These are phyloP conservation scores for Rubia occidens DNA, from an alignment of 305 asterid genomes.

Conservation along the genomic window DNA sequence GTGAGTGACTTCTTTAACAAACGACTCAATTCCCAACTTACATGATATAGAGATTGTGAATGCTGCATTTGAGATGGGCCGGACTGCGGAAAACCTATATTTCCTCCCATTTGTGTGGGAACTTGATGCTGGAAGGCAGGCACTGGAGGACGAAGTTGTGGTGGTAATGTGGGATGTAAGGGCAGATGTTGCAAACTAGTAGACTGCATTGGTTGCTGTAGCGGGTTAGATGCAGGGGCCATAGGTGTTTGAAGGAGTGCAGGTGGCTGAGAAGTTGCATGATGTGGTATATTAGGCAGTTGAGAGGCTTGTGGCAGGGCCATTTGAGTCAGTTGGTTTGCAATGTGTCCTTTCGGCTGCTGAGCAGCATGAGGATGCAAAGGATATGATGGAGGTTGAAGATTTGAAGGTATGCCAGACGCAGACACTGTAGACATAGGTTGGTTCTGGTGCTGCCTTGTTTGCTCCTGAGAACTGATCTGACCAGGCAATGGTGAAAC, in stretches of 20 bases:
- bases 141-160: conserved; percentile 56
- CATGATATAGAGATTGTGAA: conserved; percentile 74
- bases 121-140: conserved; percentile 57
- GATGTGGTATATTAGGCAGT: conserved; percentile 50
- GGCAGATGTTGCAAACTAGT: conserved; percentile 53
- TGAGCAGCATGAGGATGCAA: conserved; percentile 47
- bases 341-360: conserved; percentile 47
- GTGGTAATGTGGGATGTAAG: conserved; percentile 60
- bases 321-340: conserved; percentile 43
- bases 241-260: conserved; percentile 52
- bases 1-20: background rate
- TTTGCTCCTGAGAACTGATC: conserved; percentile 46
- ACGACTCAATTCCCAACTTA: conserved; percentile 30
- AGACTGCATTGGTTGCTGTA: conserved; percentile 64
- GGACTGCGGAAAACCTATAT: conserved; percentile 62
- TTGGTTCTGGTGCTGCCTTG: conserved; percentile 52
- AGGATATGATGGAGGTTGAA: conserved; percentile 43
- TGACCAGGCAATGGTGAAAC: conserved; percentile 44
- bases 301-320: conserved; percentile 52
- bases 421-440: conserved; percentile 29
- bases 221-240: conserved; percentile 47
- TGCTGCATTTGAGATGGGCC: conserved; percentile 62
- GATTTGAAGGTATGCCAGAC: conserved; percentile 37
- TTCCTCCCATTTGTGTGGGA: conserved; percentile 63
- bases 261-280: conserved; percentile 46